Percentiles rank a stretch among this genome's conserved stretches.
phyloP scores from a whole-genome alignment of 2,329 filamentous ascomycete species.

The Teratosphaeria gauchensis region DNA sequence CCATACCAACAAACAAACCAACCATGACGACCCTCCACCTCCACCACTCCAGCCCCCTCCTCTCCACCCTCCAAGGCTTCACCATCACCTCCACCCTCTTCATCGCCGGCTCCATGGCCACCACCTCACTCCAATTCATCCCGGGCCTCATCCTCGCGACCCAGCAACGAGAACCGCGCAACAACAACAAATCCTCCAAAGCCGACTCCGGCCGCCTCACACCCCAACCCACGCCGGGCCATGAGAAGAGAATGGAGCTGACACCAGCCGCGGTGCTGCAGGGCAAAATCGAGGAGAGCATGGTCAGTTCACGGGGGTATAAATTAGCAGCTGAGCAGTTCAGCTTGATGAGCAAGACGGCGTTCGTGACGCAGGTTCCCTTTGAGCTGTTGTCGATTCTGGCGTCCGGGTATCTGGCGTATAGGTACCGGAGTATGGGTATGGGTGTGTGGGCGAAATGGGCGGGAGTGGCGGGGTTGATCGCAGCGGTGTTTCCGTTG shows the following conservation, averaged over 20 bases:
- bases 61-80: slow-evolving; percentile 9
- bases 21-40: slow-evolving; percentile 1
- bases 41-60: slow-evolving; percentile 3
- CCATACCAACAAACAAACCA: background rate
- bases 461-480: slow-evolving; percentile 13
- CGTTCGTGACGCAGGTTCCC: slow-evolving; percentile 14
- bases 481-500: slow-evolving; percentile 16
- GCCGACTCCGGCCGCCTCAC: slow-evolving; percentile 7
- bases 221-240: background rate
- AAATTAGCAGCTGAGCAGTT: slow-evolving; percentile 21
- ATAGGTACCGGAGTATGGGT: slow-evolving; percentile 6
- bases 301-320: slow-evolving; percentile 15
- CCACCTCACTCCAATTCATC: slow-evolving; percentile 13
- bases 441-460: slow-evolving; percentile 11
- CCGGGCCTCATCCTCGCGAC: slow-evolving; percentile 10
- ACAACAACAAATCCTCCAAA: slow-evolving; percentile 5
- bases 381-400: slow-evolving; percentile 14
- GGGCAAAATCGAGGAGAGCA: slow-evolving; percentile 4
- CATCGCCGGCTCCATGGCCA: slow-evolving; percentile 12
- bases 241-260: background rate
- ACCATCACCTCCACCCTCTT: slow-evolving; percentile 9
- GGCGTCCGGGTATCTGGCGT: slow-evolving; percentile 14
- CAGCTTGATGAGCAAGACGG: slow-evolving; percentile 11
- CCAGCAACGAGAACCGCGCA: background rate
- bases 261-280: slow-evolving; percentile 2